Conservation (phyloP, 1,139 yeast genomes). For the Hemisphaericaspora lyxosophila region DNA sequence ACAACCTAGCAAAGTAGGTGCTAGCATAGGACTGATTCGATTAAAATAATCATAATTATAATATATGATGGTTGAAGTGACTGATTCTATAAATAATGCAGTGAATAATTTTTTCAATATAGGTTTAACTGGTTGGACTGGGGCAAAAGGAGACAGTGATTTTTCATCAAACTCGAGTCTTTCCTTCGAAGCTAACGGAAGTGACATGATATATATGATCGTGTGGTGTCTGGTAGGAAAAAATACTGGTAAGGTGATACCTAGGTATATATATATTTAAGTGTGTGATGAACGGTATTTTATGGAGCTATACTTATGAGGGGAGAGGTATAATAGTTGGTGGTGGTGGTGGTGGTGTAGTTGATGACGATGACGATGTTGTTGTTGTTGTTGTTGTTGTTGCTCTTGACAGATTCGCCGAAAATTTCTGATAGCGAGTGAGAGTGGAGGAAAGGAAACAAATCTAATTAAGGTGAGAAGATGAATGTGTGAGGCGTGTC, state of each 20-base stretch:
- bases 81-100: constrained; percentile 25
- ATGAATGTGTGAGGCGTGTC: too few species aligned
- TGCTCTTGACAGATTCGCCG: too few species aligned
- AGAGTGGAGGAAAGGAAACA: too few species aligned
- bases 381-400: too few species aligned
- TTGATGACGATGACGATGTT: too few species aligned
- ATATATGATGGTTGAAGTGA: constrained; percentile 26
- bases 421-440: too few species aligned
- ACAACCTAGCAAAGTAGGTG: constrained; percentile 47
- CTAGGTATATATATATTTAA: too few species aligned
- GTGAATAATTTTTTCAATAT: constrained; percentile 16
- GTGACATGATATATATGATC: constrained; percentile 13
- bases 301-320: neutral
- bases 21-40: constrained; percentile 27
- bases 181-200: constrained; percentile 14
- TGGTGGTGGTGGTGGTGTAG: too few species aligned
- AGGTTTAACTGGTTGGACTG: constrained; percentile 18
- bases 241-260: too few species aligned
- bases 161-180: constrained; percentile 14
- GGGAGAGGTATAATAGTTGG: neutral
- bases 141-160: constrained; percentile 15
- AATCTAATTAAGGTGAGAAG: too few species aligned
- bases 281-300: neutral
- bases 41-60: constrained; percentile 26
- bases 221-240: neutral